phyloP scores from a whole-genome alignment of 2,329 filamentous ascomycete genomes.

The Aureobasidium sp. region DNA sequence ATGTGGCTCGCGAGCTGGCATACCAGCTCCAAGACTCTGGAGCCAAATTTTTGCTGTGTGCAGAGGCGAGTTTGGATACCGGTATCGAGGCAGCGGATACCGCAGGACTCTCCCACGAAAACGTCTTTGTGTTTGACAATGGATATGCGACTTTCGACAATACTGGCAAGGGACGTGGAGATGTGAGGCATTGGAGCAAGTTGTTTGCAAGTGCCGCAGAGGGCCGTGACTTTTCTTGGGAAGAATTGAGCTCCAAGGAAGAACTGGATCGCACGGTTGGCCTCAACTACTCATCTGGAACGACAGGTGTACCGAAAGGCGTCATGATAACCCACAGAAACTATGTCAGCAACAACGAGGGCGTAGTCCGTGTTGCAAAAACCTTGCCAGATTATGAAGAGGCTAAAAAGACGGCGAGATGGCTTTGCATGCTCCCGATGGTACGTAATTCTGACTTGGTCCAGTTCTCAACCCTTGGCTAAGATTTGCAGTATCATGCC shows the following conservation, averaged over 20 bases:
- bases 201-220: conserved; percentile 48
- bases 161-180: conserved; percentile 25
- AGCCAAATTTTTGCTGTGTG: conserved; percentile 60
- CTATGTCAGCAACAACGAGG: conserved; percentile 63
- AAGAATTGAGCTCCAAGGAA: conserved; percentile 45
- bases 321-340: conserved; percentile 75
- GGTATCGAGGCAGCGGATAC: conserved; percentile 59
- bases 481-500: conserved; percentile 38
- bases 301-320: conserved; percentile 62
- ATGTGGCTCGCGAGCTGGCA: conserved; percentile 62
- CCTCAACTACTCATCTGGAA: conserved; percentile 74
- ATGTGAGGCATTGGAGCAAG: conserved; percentile 57
- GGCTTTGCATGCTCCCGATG: conserved; percentile 67
- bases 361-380: conserved; percentile 46
- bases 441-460: neutral
- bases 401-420: conserved; percentile 36
- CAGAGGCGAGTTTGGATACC: conserved; percentile 52
- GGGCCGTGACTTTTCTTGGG: conserved; percentile 57
- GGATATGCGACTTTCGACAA: conserved; percentile 39
- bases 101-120: conserved; percentile 47
- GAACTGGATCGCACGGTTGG: conserved; percentile 51
- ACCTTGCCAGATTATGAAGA: conserved; percentile 45
- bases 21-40: conserved; percentile 69
- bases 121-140: conserved; percentile 61
- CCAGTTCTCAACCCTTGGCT: neutral